A percentile compares a stretch with the other conserved stretches of the same genome.
phyloP scores from a whole-genome alignment of 2,329 filamentous ascomycete species.

The Monosporascus sp. region DNA sequence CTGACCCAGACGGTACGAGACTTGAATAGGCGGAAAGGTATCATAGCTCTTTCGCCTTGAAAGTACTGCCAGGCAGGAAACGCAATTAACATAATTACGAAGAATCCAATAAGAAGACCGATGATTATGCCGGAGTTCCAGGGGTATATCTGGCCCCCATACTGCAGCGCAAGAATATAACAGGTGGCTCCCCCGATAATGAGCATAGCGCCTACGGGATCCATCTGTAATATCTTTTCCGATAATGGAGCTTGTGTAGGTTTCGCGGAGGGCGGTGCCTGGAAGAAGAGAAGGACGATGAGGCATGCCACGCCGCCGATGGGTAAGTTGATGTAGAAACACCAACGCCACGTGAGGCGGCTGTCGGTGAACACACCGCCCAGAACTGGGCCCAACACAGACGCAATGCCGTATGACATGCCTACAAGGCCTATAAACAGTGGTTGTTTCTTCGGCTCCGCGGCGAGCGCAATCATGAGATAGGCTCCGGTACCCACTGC shows the following conservation, averaged over 20 bases:
- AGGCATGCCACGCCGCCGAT: slow-evolving; percentile 3
- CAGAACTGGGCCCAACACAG: slow-evolving; percentile 13
- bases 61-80: slow-evolving; percentile 16
- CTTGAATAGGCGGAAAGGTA: slow-evolving; percentile 5
- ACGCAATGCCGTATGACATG: slow-evolving; percentile 34
- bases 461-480: slow-evolving; percentile 27
- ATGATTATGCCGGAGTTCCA: slow-evolving; percentile 28
- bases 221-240: slow-evolving; percentile 7
- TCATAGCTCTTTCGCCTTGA: slow-evolving; percentile 13
- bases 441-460: no score
- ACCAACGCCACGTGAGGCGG: slow-evolving; percentile 6
- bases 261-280: neutral
- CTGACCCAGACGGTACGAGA: slow-evolving; percentile 1
- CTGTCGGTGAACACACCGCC: slow-evolving; percentile 1
- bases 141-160: slow-evolving; percentile 29
- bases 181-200: slow-evolving; percentile 27
- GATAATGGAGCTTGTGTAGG: no score
- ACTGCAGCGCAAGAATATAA: slow-evolving; percentile 37
- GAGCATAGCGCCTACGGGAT: slow-evolving; percentile 6
- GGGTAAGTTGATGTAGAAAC: slow-evolving; percentile 12
- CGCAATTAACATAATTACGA: slow-evolving; percentile 13
- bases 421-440: no score
- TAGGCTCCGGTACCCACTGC: slow-evolving; percentile 25
- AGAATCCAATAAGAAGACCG: slow-evolving; percentile 24
- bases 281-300: slow-evolving; percentile 5